Evolutionary conservation across 352 stramenopile species (phyloP), one percentile per base, ranked within the genome.

Genomic region (Phytophthora cactorum): DNA sequence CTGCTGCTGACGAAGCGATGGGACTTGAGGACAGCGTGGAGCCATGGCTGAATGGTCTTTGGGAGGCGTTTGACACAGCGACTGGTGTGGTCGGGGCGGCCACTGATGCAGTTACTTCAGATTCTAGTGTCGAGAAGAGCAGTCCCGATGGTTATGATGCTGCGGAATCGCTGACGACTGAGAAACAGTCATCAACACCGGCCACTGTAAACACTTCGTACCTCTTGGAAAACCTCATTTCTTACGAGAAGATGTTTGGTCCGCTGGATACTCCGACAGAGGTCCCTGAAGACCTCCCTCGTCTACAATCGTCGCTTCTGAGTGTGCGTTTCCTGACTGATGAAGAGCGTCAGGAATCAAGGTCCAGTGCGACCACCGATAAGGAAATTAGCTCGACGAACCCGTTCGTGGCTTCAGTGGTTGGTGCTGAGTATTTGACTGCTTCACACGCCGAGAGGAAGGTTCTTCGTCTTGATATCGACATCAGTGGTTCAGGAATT

Each of bases 11-110:
- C 64, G 97, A 99, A 78, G 96, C 86, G 0, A 96, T 96, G 32
- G 96, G 96, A 0, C 82, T 98, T 52, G 95, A 98, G 76, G 89
- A 97, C 49, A 82, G 84, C n/a, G 96, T 99, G 10, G 96, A 99
- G 63, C 90, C 91, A 22, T 99, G 93, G 93, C 61, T 90, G 5
- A 80, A 78, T 17, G 72, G 73, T 1, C 69, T 96, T 1, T 93
- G 79, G 79, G 31, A 36, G 3, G 79, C 80, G 14, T 88, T 88
- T 58, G 57, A 78, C 39, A 74, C 78, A 52, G 78, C 81, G 3
- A 65, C 43, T 29, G 75, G 74, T 4, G 46, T 49, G 49, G 43
- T 9, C 10, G 14, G 31, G 27, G 52, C 4, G 11, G 36, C 3
- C 15, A 32, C 14, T 46, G 47, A 58, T 28, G 28, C 52, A 12